A percentile compares a stretch with the other conserved stretches of the same genome.
Evolutionary conservation across 2,329 filamentous ascomycete species (phyloP).

Genomic region (Ambrosiella xylebori): DNA sequence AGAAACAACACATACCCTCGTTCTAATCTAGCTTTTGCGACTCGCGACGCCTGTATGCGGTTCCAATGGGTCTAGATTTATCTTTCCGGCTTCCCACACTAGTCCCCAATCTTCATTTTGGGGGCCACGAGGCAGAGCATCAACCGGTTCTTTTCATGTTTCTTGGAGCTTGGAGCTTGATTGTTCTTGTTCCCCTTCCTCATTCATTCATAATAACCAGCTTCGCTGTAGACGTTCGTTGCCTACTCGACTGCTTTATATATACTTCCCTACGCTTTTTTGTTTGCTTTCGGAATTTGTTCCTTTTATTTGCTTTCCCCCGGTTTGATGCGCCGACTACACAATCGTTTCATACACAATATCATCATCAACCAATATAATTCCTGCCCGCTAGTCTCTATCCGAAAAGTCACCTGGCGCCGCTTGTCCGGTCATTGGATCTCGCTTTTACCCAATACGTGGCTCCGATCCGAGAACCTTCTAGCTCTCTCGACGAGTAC

Average conservation of each 20-base stretch:
- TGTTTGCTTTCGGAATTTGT: background rate
- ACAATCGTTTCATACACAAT: background rate
- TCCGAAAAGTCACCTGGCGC: too few relatives aligned
- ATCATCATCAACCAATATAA: background rate
- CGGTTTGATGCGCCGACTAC: background rate
- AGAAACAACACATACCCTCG: background rate
- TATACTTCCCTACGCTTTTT: background rate
- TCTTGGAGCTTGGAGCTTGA: background rate
- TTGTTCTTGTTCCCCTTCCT: constrained; percentile 1
- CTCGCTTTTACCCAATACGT: too few relatives aligned
- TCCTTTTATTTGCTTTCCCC: background rate
- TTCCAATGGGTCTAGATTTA: background rate
- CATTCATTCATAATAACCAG: constrained; percentile 1
- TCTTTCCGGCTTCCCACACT: constrained; percentile 3
- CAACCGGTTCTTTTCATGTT: constrained; percentile 3
- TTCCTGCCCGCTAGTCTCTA: too few relatives aligned
- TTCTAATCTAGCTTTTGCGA: background rate
- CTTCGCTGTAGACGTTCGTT: background rate
- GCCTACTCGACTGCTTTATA: background rate
- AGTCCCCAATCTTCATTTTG: constrained; percentile 2
- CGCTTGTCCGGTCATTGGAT: too few relatives aligned
- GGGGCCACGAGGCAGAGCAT: background rate
- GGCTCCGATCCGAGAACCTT: too few relatives aligned
- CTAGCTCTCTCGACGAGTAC: too few relatives aligned
- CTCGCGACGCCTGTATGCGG: constrained; percentile 1